These are phyloP conservation scores for Hyaloscypha bicolor DNA, from an alignment of 495 filamentous ascomycete species.

Conservation along the genomic window DNA sequence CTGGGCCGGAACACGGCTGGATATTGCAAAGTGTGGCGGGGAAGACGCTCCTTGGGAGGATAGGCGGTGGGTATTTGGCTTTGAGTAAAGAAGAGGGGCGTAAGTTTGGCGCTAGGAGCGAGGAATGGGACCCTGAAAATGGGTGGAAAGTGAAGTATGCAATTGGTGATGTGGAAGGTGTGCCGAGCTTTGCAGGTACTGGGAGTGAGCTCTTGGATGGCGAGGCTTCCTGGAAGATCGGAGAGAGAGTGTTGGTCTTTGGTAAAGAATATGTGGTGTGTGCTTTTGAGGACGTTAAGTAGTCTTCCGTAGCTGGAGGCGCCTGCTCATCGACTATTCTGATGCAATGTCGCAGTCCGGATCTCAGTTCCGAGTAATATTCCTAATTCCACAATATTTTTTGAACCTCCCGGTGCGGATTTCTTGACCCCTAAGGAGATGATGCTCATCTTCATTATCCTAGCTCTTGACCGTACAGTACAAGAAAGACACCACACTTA, in stretches of 20 bases:
- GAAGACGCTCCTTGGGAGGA: slow-evolving; percentile 17
- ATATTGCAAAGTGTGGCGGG: slow-evolving; percentile 14
- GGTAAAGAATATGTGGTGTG: slow-evolving; percentile 5
- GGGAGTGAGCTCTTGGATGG: neutral
- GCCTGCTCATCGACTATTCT: too few species aligned
- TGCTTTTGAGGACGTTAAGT: slow-evolving; percentile 5
- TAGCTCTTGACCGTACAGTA: too few species aligned
- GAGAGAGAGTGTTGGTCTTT: neutral
- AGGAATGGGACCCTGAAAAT: slow-evolving; percentile 10
- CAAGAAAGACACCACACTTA: too few species aligned
- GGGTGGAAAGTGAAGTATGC: slow-evolving; percentile 8
- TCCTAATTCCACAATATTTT: too few species aligned
- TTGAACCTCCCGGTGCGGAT: too few species aligned
- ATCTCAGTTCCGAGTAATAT: too few species aligned
- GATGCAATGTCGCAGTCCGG: too few species aligned
- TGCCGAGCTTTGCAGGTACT: neutral
- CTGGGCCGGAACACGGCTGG: slow-evolving; percentile 9
- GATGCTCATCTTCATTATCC: too few species aligned
- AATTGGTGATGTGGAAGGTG: slow-evolving; percentile 3
- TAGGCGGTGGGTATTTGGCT: slow-evolving; percentile 22
- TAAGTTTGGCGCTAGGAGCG: slow-evolving; percentile 21
- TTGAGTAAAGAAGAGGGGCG: slow-evolving; percentile 3
- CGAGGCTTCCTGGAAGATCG: slow-evolving; percentile 5
- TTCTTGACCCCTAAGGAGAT: too few species aligned
- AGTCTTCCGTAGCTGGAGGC: neutral